Conservation (phyloP, 768 basidiomycete species). For the Boletus rufocinnamomeus region DNA sequence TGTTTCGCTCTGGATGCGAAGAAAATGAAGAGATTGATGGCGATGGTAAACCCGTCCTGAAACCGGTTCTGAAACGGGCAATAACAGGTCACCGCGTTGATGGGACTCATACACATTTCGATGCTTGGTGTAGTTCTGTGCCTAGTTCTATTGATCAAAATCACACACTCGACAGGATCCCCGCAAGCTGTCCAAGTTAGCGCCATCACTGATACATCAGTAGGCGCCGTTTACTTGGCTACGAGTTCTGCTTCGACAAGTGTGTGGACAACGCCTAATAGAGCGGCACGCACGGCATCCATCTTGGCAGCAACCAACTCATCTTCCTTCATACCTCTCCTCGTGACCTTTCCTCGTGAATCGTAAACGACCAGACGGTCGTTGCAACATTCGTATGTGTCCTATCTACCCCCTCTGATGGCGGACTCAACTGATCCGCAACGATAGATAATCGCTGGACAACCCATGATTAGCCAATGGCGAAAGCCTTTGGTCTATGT, state of each 20-base stretch:
- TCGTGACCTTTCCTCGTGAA: constrained; percentile 20
- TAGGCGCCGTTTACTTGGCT: constrained; percentile 24
- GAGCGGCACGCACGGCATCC: constrained; percentile 49
- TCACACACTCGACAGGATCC: constrained; percentile 7
- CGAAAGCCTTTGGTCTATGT: constrained; percentile 15
- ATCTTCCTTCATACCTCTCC: constrained; percentile 17
- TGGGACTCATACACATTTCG: constrained; percentile 21
- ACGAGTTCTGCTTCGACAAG: constrained; percentile 61
- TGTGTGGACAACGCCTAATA: constrained; percentile 51
- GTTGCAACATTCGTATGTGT: constrained; percentile 20
- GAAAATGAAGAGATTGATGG: constrained; percentile 38
- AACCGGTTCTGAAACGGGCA: constrained; percentile 24
- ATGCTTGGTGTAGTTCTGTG: constrained; percentile 3
- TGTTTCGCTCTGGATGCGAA: constrained; percentile 26
- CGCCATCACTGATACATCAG: constrained; percentile 31
- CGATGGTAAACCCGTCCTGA: constrained; percentile 34
- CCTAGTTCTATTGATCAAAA: background rate
- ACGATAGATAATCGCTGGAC: constrained; percentile 16
- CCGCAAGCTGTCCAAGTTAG: constrained; percentile 17
- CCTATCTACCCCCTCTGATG: background rate
- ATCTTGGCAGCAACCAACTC: constrained; percentile 36
- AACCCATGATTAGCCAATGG: constrained; percentile 16
- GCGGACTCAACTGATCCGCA: background rate
- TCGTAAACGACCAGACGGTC: constrained; percentile 13
- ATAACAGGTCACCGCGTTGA: constrained; percentile 31